Percentiles rank a stretch among this genome's conserved stretches.
Conservation (phyloP, 495 filamentous ascomycete genomes). For the Aspergillus carlsbadensis region DNA sequence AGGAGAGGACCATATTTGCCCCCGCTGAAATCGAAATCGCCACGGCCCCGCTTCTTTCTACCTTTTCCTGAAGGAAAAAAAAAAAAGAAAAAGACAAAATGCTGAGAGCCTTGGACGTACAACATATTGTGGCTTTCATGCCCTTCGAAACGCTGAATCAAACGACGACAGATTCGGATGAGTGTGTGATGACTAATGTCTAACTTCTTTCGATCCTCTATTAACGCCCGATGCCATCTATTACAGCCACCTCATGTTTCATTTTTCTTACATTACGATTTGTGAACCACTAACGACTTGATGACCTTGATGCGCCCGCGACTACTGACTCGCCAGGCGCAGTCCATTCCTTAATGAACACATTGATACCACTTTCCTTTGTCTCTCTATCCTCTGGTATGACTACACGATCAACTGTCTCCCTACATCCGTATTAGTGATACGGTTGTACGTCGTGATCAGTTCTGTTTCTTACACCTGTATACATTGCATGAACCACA, state of each 20-base stretch:
- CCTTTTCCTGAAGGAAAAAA: neutral
- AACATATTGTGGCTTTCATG: constrained; percentile 24
- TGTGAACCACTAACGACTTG: constrained; percentile 28
- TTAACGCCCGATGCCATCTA: constrained; percentile 3
- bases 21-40: constrained; percentile 3
- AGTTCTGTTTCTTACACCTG: constrained; percentile 11
- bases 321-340: constrained; percentile 43
- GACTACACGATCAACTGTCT: constrained; percentile 12
- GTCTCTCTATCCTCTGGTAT: constrained; percentile 17
- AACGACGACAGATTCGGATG: constrained; percentile 18
- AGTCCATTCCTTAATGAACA: constrained; percentile 34
- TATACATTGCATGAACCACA: constrained; percentile 13
- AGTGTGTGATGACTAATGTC: constrained; percentile 40
- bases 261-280: constrained; percentile 15
- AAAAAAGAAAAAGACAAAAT: constrained; percentile 17
- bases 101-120: constrained; percentile 23
- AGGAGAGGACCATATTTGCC: neutral
- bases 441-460: constrained; percentile 12
- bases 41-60: constrained; percentile 9
- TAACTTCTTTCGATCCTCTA: constrained; percentile 19
- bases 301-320: constrained; percentile 33
- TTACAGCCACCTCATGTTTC: constrained; percentile 25
- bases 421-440: constrained; percentile 12
- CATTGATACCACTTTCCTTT: constrained; percentile 20
- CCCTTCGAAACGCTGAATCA: constrained; percentile 13